A percentile compares a stretch with the other conserved stretches of the same genome.
Evolutionary conservation across 148 eudicot species (phyloP).

Genomic region (Camellia granthamiana): DNA sequence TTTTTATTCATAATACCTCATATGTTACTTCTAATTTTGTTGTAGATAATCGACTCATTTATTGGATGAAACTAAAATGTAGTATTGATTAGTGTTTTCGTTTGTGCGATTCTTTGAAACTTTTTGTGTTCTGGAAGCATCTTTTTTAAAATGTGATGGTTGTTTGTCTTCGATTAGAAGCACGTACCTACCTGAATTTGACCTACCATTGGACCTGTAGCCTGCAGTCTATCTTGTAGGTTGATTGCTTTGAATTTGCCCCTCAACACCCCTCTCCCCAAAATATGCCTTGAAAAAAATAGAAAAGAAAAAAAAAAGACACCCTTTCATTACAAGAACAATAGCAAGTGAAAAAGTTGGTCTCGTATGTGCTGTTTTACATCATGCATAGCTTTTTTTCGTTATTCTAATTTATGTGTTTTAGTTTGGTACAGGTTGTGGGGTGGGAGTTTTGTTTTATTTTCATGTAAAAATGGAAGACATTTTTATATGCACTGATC

Average conservation of each 20-base stretch:
- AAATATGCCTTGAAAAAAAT: neutral
- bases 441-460: neutral
- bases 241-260: neutral
- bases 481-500: neutral
- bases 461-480: neutral
- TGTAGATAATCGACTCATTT: too few relatives aligned
- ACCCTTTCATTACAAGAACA: neutral
- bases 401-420: neutral
- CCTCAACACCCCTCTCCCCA: neutral
- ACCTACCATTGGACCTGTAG: neutral
- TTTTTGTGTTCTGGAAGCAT: conserved; percentile 5
- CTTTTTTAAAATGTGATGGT: conserved; percentile 5
- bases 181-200: neutral
- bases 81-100: neutral
- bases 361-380: neutral
- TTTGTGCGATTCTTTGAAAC: neutral
- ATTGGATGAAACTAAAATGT: neutral
- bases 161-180: neutral
- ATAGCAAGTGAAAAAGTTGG: neutral
- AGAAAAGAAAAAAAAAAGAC: too few relatives aligned
- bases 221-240: neutral
- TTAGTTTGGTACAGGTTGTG: neutral
- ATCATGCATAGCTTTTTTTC: neutral
- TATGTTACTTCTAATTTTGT: neutral
- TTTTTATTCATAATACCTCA: neutral